Conservation (phyloP, 148 eudicot genomes). For the Fagopyrum esculentum region DNA sequence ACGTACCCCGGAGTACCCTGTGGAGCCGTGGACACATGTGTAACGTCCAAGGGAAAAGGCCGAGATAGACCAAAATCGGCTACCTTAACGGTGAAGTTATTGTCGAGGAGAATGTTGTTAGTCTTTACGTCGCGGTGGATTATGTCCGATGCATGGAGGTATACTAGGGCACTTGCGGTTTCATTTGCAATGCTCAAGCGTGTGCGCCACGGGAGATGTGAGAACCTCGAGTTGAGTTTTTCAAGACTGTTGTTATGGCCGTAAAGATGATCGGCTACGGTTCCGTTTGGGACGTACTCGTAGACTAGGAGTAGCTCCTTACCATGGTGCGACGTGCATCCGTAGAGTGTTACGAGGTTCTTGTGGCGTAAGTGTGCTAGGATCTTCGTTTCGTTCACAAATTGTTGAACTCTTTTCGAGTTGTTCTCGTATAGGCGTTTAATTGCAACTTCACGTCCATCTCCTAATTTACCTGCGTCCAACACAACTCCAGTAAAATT, state of each 20-base stretch:
- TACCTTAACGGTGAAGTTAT: constrained; percentile 31
- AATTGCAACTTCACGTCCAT: constrained; percentile 46
- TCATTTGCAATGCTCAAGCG: constrained; percentile 54
- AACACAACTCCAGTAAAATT: too few relatives aligned
- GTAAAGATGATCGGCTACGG: constrained; percentile 70
- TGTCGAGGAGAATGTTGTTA: constrained; percentile 48
- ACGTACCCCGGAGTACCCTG: constrained; percentile 45
- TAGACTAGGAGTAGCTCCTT: constrained; percentile 61
- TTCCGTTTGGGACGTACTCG: constrained; percentile 63
- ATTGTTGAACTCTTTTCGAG: constrained; percentile 45
- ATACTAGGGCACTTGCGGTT: constrained; percentile 46
- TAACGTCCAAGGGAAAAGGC: constrained; percentile 24
- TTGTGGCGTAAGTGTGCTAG: constrained; percentile 49
- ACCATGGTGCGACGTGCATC: constrained; percentile 49
- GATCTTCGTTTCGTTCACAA: constrained; percentile 55
- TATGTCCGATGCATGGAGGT: constrained; percentile 52
- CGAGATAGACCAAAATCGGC: constrained; percentile 44
- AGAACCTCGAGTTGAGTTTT: constrained; percentile 4
- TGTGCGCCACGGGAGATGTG: constrained; percentile 32
- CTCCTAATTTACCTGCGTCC: background rate
- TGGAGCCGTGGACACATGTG: constrained; percentile 43
- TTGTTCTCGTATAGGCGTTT: constrained; percentile 58
- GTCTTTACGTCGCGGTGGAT: constrained; percentile 65
- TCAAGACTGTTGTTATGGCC: constrained; percentile 18
- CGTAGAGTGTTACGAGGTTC: constrained; percentile 60